These are phyloP conservation scores for Alternaria angustiovoidea DNA, from an alignment of 2,329 filamentous ascomycete genomes.

Conservation along the genomic window DNA sequence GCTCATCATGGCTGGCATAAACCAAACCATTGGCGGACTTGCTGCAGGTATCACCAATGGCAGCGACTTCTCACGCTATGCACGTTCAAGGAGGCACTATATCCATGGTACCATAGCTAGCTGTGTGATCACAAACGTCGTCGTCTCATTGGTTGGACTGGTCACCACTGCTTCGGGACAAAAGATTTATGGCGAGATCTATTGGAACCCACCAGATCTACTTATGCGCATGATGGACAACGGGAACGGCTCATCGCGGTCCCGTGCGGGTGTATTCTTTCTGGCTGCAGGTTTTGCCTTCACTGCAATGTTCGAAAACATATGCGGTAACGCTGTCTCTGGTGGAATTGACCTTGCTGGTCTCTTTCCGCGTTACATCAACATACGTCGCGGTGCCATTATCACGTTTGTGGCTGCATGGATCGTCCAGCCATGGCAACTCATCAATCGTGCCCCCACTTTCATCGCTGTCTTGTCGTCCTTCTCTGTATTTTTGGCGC, in stretches of 20 bases:
- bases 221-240: slow-evolving; percentile 57
- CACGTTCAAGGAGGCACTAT: slow-evolving; percentile 46
- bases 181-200: slow-evolving; percentile 48
- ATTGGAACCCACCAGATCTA: slow-evolving; percentile 56
- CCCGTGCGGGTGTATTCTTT: slow-evolving; percentile 49
- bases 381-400: slow-evolving; percentile 47
- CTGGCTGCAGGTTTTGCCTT: slow-evolving; percentile 47
- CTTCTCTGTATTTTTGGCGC: slow-evolving; percentile 54
- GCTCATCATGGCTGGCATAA: slow-evolving; percentile 58
- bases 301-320: slow-evolving; percentile 54
- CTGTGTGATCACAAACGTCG: slow-evolving; percentile 52
- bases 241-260: slow-evolving; percentile 52
- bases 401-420: slow-evolving; percentile 48
- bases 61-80: slow-evolving; percentile 57
- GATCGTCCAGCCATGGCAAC: slow-evolving; percentile 50
- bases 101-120: slow-evolving; percentile 52
- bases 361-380: slow-evolving; percentile 45
- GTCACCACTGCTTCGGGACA: slow-evolving; percentile 53
- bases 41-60: slow-evolving; percentile 55
- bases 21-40: slow-evolving; percentile 53
- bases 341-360: slow-evolving; percentile 50
- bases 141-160: slow-evolving; percentile 55
- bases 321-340: slow-evolving; percentile 46
- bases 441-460: slow-evolving; percentile 48
- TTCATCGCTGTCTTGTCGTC: slow-evolving; percentile 53